Conservation (phyloP, 192 early-diverging fungal genomes). For the Chytriomyces sp. region DNA sequence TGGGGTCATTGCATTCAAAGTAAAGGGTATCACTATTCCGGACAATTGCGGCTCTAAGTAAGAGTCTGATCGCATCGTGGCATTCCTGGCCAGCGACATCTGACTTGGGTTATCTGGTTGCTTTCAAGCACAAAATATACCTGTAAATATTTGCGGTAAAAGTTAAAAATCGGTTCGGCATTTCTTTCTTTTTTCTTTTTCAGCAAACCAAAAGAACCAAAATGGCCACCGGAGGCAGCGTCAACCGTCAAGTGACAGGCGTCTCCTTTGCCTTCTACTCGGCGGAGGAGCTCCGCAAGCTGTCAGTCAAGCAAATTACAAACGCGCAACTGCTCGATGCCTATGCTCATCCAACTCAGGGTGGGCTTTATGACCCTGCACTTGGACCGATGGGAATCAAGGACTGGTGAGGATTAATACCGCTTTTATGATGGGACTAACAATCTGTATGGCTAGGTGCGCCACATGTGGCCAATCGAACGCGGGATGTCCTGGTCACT, state of each 20-base stretch:
- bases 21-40: no score
- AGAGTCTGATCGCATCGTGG: no score
- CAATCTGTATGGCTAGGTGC: slow-evolving; percentile 60
- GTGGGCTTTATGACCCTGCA: slow-evolving; percentile 92
- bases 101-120: no score
- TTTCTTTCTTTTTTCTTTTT: slow-evolving; percentile 13
- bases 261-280: slow-evolving; percentile 93
- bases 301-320: slow-evolving; percentile 94
- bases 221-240: slow-evolving; percentile 24
- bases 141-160: no score
- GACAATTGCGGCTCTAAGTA: no score
- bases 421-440: slow-evolving; percentile 6
- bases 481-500: slow-evolving; percentile 91
- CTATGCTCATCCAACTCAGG: slow-evolving; percentile 84
- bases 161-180: neutral
- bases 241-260: slow-evolving; percentile 66
- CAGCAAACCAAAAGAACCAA: neutral
- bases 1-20: no score
- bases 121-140: no score
- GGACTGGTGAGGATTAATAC: slow-evolving; percentile 44
- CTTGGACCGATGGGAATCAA: slow-evolving; percentile 87
- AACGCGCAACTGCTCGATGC: slow-evolving; percentile 88
- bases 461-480: slow-evolving; percentile 81
- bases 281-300: slow-evolving; percentile 82
- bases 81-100: no score